Percentiles rank a stretch among this genome's conserved stretches.
Conservation (phyloP, 2,329 filamentous ascomycete species). For the Drechmeria coniospora region DNA sequence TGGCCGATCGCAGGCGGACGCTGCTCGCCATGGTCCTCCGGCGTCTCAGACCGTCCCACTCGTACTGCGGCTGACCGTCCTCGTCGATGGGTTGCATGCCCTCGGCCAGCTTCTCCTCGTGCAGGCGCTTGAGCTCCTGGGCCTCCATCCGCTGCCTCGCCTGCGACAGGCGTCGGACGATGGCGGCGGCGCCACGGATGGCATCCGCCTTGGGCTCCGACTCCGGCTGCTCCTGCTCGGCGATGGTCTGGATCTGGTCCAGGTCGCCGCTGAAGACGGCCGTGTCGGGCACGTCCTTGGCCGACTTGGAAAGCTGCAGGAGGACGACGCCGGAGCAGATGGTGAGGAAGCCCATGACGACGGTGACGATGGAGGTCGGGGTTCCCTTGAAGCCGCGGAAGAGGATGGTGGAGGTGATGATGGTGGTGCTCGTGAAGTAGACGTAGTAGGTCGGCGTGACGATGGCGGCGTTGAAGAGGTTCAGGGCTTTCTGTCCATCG, state of each 20-base stretch:
- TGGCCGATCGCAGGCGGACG: slow-evolving; percentile 12
- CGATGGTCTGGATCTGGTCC: slow-evolving; percentile 88
- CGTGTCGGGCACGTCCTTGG: slow-evolving; percentile 89
- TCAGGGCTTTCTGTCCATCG: slow-evolving; percentile 72
- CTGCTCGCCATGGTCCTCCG: slow-evolving; percentile 39
- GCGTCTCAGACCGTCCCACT: slow-evolving; percentile 83
- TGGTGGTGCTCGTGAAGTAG: slow-evolving; percentile 91
- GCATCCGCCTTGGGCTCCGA: slow-evolving; percentile 92
- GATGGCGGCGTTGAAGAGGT: slow-evolving; percentile 89
- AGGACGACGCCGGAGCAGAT: slow-evolving; percentile 90
- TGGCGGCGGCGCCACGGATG: slow-evolving; percentile 78
- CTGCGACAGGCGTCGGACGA: slow-evolving; percentile 68
- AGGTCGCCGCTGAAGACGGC: slow-evolving; percentile 87
- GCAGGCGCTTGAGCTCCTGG: slow-evolving; percentile 62
- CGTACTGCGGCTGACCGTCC: slow-evolving; percentile 51
- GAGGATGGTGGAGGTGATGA: slow-evolving; percentile 81
- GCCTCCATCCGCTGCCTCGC: slow-evolving; percentile 64
- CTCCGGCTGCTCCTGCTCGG: slow-evolving; percentile 90
- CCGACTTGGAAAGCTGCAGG: slow-evolving; percentile 91
- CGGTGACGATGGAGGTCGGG: slow-evolving; percentile 62
- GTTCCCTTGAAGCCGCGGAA: slow-evolving; percentile 92
- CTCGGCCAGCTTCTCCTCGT: slow-evolving; percentile 61
- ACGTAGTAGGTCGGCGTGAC: slow-evolving; percentile 99
- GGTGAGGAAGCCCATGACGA: slow-evolving; percentile 83
- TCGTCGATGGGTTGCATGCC: slow-evolving; percentile 62